These are phyloP conservation scores for Gymnopilus junonius DNA, from an alignment of 768 basidiomycete species.

Conservation along the genomic window DNA sequence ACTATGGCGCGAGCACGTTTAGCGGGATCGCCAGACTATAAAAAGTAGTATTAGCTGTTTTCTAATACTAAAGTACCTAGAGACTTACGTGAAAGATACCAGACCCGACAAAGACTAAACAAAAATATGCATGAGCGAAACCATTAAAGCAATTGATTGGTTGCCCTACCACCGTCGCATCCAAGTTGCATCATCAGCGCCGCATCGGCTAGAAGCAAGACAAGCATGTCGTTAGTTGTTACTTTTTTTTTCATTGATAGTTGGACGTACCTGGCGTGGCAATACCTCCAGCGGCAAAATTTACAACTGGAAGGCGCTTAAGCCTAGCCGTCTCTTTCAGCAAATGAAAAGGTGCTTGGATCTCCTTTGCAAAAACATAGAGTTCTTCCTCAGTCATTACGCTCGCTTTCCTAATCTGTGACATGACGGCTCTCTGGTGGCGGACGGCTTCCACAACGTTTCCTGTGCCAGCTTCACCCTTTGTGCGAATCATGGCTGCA, in stretches of 20 bases:
- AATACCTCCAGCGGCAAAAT: conserved; percentile 94
- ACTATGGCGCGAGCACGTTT: conserved; percentile 96
- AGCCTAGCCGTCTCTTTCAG: conserved; percentile 95
- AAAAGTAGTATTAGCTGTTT: background rate
- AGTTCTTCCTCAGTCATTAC: conserved; percentile 96
- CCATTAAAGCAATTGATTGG: background rate
- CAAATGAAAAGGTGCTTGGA: conserved; percentile 92
- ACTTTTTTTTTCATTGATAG: background rate
- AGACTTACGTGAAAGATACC: conserved; percentile 91
- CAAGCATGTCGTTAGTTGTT: conserved; percentile 7
- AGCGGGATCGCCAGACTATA: conserved; percentile 87
- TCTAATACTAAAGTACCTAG: background rate
- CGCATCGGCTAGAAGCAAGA: conserved; percentile 71
- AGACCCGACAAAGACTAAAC: conserved; percentile 92
- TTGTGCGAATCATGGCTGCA: conserved; percentile 98
- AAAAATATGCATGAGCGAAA: conserved; percentile 5
- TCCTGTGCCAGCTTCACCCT: conserved; percentile 90
- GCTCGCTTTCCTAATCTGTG: conserved; percentile 83
- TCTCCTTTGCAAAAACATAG: conserved; percentile 90
- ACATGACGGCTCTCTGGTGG: conserved; percentile 82
- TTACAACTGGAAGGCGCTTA: conserved; percentile 93
- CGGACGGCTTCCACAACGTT: conserved; percentile 95
- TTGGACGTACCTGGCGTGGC: conserved; percentile 77
- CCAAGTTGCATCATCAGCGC: conserved; percentile 99
- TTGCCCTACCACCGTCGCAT: conserved; percentile 86